These are phyloP conservation scores for Rhazya stricta DNA, from an alignment of 257 asterid species.

Conservation along the genomic window DNA sequence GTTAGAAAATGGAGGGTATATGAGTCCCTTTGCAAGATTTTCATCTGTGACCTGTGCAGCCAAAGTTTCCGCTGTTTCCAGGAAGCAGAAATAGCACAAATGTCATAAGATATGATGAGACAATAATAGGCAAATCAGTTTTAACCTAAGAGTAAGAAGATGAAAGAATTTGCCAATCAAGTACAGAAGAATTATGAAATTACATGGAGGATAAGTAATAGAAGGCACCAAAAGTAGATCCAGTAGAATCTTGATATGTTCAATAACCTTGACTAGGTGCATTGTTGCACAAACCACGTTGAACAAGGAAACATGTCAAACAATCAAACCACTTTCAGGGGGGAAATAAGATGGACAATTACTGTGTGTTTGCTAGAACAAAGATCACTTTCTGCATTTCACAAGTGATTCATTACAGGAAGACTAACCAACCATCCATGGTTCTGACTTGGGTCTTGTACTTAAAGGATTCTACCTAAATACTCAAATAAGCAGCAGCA, in stretches of 20 bases:
- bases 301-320: background rate
- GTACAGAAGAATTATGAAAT: too few relatives aligned
- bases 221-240: background rate
- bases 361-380: background rate
- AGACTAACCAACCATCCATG: background rate
- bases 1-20: slow-evolving; percentile 76
- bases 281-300: background rate
- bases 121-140: background rate
- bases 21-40: slow-evolving; percentile 69
- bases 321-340: background rate
- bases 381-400: background rate
- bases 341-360: background rate
- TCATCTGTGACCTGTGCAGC: slow-evolving; percentile 74
- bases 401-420: background rate
- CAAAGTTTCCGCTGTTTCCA: slow-evolving; percentile 80
- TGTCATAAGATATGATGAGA: background rate
- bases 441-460: background rate
- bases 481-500: background rate
- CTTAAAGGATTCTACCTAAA: background rate
- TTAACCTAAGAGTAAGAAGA: background rate
- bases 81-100: slow-evolving; percentile 15
- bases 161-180: background rate
- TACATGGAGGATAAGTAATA: background rate
- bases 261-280: background rate
- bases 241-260: background rate